Base-by-base conservation (phyloP, 1,139 yeast genomes). In the Pichia sp. region DNA sequence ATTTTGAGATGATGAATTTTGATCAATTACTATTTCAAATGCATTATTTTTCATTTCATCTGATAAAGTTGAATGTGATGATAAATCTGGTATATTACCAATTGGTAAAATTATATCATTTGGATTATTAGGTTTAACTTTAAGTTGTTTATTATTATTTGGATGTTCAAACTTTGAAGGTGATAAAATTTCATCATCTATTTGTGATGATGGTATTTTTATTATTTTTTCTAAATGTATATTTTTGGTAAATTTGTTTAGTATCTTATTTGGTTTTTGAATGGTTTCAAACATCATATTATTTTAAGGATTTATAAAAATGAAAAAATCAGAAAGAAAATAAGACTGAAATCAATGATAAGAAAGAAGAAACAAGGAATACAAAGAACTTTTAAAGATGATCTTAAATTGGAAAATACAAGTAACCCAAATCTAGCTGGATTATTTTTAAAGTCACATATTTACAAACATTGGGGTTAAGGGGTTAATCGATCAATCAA, bases 1-100 rank as follows among this genome's bases (percentile, higher is more conserved):
- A 40, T 55, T 57, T 33, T 50, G 52, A 2, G 25, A 35, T 34
- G 34, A 31, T 10, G 34, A 41, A 7, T 37, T 16, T 10, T 20
- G 28, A 25, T 44, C 51, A 42, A 54, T 37, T 24, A 47, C 41
- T 7, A 60, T 53, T 45, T 60, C 64, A 40, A 59, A 59, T 11
- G 64, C 64, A 20, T 55, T 52, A 37, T 55, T 55, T 29, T 51
- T 52, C 50, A 58, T 57, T 36, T 54, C 55, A 24, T 44, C 28
- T 33, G 10, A 23, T 24, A 8, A 10, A 6, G 10, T 24, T 33
- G 37, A 35, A 22, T 23, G 22, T 8, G 27, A 30, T 16, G 22
- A 16, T 10, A 36, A 26, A 26, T 26, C 28, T 6, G 28, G 28
- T 26, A 26, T 26, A 9, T 26, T 26, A 6, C 28, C 28, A 20